Conservation (phyloP, 2,329 filamentous ascomycete genomes). For the Spiromastix sp. region DNA sequence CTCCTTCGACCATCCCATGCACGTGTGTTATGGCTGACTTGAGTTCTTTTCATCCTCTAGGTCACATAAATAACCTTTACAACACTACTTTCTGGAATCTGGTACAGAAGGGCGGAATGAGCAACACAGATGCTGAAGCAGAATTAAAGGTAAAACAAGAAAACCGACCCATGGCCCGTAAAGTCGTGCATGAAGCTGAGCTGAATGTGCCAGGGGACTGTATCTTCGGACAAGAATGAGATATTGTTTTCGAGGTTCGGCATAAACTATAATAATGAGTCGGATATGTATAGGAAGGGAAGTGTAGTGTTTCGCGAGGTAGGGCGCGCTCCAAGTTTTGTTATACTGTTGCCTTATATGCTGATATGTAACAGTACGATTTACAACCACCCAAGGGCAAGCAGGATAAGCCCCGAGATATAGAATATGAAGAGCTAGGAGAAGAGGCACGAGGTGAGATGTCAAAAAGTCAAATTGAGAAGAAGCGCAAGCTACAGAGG, state of each 20-base stretch:
- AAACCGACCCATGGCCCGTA: too few species aligned
- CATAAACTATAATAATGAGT: slow-evolving; percentile 97
- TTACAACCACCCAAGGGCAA: slow-evolving; percentile 50
- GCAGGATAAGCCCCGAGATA: slow-evolving; percentile 34
- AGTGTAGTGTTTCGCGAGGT: slow-evolving; percentile 81
- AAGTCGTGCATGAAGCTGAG: too few species aligned
- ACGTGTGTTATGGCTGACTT: background rate
- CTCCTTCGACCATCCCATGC: background rate
- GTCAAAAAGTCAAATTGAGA: slow-evolving; percentile 74
- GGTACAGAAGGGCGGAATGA: slow-evolving; percentile 66
- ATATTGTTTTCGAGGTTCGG: slow-evolving; percentile 80
- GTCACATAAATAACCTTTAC: slow-evolving; percentile 96
- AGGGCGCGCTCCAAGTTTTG: slow-evolving; percentile 21
- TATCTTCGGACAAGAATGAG: slow-evolving; percentile 87
- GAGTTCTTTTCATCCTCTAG: slow-evolving; percentile 33
- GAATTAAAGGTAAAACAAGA: slow-evolving; percentile 63
- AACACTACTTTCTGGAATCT: slow-evolving; percentile 95
- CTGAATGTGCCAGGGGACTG: slow-evolving; percentile 53
- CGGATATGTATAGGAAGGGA: slow-evolving; percentile 85
- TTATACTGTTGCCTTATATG: background rate
- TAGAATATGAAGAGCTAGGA: slow-evolving; percentile 40
- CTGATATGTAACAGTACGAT: slow-evolving; percentile 47
- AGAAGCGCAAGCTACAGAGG: slow-evolving; percentile 65
- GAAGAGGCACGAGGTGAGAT: slow-evolving; percentile 21
- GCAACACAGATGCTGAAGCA: slow-evolving; percentile 68